Evolutionary conservation across 1,284 basidiomycete genomes (phyloP).

Genomic region (Sporisorium exsertum): DNA sequence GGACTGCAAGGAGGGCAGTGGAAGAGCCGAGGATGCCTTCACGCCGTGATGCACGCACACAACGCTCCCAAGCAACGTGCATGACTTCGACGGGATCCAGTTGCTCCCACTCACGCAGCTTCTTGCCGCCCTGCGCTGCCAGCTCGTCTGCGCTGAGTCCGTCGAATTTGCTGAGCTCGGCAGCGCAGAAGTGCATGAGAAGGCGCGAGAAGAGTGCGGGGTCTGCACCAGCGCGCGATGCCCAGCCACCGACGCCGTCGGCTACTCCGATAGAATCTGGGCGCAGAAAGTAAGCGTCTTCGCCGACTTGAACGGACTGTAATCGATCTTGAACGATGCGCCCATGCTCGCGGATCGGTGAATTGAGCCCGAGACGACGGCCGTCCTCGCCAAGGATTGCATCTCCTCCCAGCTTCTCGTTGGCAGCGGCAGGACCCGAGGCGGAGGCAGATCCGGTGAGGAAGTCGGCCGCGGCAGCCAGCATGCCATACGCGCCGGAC

Average conservation of each 20-base stretch:
- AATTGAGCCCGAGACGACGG: constrained; percentile 51
- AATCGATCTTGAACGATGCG: constrained; percentile 63
- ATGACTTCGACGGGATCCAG: constrained; percentile 74
- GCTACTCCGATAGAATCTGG: constrained; percentile 86
- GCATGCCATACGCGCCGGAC: constrained; percentile 59
- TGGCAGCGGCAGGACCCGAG: constrained; percentile 16
- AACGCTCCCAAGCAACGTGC: constrained; percentile 74
- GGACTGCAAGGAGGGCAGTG: constrained; percentile 74
- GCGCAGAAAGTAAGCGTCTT: constrained; percentile 86
- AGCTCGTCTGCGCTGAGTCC: constrained; percentile 33
- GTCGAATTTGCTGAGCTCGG: constrained; percentile 70
- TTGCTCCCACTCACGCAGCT: constrained; percentile 53
- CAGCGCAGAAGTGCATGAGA: constrained; percentile 85
- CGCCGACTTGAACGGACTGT: constrained; percentile 80
- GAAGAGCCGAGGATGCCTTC: constrained; percentile 74
- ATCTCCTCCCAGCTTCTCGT: constrained; percentile 41
- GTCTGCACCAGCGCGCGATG: constrained; percentile 72
- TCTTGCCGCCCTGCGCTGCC: constrained; percentile 48
- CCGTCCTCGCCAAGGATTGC: constrained; percentile 27
- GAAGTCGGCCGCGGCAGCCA: constrained; percentile 63
- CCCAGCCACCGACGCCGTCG: constrained; percentile 90
- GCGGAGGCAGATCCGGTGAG: constrained; percentile 42
- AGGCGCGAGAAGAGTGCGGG: constrained; percentile 85
- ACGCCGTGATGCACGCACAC: constrained; percentile 69
- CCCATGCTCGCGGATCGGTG: constrained; percentile 62